Evolutionary conservation across 208 protist species (phyloP).

Genomic region (Leptomonas pyrrhocoris): DNA sequence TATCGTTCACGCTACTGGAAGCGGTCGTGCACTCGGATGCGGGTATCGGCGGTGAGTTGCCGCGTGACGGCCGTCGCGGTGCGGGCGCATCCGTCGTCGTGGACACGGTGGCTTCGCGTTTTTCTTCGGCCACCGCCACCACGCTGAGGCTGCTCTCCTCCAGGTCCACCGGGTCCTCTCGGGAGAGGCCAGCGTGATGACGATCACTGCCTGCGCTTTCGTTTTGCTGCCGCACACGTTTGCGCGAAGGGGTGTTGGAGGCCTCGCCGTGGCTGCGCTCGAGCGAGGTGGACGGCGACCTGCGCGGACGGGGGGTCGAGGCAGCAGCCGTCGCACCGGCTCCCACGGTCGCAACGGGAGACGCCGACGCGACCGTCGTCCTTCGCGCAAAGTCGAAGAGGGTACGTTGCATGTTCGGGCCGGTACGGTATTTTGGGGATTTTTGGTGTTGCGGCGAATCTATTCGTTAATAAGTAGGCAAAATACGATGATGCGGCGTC

Average conservation of each 20-base stretch:
- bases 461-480: too few relatives aligned
- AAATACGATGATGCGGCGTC: too few relatives aligned
- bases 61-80: background rate
- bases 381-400: slow-evolving; percentile 32
- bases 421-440: background rate
- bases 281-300: background rate
- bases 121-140: background rate
- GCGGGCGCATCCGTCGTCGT: background rate
- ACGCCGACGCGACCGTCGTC: background rate
- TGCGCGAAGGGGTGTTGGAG: background rate
- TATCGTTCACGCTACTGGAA: background rate
- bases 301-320: background rate
- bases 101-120: background rate
- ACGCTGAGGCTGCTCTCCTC: slow-evolving; percentile 1
- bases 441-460: background rate
- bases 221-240: background rate
- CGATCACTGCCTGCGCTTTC: background rate
- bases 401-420: slow-evolving; percentile 22
- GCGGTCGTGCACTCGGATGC: background rate
- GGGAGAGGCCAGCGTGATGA: background rate
- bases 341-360: background rate
- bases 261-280: background rate
- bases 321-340: background rate
- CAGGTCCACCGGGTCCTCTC: background rate
- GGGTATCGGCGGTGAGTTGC: background rate